phyloP scores from a whole-genome alignment of 2,329 filamentous ascomycete genomes.

The Trichothecium sympodiale region DNA sequence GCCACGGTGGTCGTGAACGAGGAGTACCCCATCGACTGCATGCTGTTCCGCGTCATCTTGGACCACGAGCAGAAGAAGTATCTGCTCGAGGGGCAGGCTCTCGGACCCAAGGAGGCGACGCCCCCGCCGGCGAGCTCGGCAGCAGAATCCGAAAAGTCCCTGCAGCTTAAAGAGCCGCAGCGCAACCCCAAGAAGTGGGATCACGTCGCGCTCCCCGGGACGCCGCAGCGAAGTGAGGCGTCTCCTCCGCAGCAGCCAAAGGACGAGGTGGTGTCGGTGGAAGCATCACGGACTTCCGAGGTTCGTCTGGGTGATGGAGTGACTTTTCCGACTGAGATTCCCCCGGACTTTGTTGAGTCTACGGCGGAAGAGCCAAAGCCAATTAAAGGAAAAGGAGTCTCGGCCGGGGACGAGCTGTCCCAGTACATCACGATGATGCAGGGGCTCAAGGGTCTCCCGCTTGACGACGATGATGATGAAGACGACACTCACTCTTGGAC shows the following conservation, averaged over 20 bases:
- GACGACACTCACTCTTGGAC: constrained; percentile 18
- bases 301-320: not conserved
- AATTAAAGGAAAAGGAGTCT: not conserved
- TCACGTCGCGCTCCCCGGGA: constrained; percentile 23
- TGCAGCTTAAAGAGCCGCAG: constrained; percentile 36
- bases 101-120: not conserved
- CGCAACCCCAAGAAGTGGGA: constrained; percentile 25
- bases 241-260: constrained; percentile 11
- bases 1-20: constrained; percentile 57
- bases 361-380: not conserved
- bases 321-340: not conserved
- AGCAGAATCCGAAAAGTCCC: constrained; percentile 20
- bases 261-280: too few species aligned
- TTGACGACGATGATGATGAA: constrained; percentile 36
- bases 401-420: constrained; percentile 44
- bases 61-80: constrained; percentile 51
- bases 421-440: constrained; percentile 53
- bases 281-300: not conserved
- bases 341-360: constrained; percentile 1
- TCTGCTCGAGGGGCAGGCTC: constrained; percentile 38
- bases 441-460: constrained; percentile 45
- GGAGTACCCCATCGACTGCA: constrained; percentile 57
- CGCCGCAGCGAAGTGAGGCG: constrained; percentile 23
- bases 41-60: constrained; percentile 44
- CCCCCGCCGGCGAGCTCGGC: not conserved